Conservation (phyloP, 192 early-diverging fungal genomes). For the Jimgerdemannia flammicorona region DNA sequence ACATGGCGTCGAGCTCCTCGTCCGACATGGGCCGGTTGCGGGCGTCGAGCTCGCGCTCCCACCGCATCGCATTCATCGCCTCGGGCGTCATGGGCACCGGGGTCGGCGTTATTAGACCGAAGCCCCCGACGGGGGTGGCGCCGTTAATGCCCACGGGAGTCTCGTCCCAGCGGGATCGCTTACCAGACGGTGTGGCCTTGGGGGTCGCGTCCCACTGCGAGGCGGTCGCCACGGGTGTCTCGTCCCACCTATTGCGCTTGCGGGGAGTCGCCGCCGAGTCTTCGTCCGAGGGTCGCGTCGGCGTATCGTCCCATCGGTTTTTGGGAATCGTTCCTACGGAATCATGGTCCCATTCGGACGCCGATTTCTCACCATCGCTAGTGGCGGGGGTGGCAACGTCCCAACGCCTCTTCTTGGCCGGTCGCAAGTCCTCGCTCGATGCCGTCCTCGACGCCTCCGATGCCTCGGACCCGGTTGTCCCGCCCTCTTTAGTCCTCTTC, state of each 20-base stretch:
- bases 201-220: constrained; percentile 80
- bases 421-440: neutral
- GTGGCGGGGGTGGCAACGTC: constrained; percentile 58
- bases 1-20: constrained; percentile 93
- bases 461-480: constrained; percentile 11
- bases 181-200: constrained; percentile 46
- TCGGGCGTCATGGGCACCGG: constrained; percentile 84
- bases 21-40: constrained; percentile 88
- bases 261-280: constrained; percentile 26
- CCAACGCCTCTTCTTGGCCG: constrained; percentile 74
- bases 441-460: neutral
- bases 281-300: constrained; percentile 37
- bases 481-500: constrained; percentile 33
- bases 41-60: constrained; percentile 79
- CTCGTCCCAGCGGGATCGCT: constrained; percentile 95
- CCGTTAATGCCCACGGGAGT: constrained; percentile 70
- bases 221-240: constrained; percentile 61
- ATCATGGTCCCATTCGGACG: constrained; percentile 55
- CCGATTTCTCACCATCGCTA: constrained; percentile 31
- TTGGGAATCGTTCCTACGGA: constrained; percentile 38
- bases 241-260: constrained; percentile 76
- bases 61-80: constrained; percentile 63
- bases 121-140: constrained; percentile 76
- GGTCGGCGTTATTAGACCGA: constrained; percentile 76
- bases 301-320: constrained; percentile 80